Evolutionary conservation across 352 stramenopile species (phyloP), one percentile per base, ranked within the genome.

Genomic region (Pythium phragmitis): DNA sequence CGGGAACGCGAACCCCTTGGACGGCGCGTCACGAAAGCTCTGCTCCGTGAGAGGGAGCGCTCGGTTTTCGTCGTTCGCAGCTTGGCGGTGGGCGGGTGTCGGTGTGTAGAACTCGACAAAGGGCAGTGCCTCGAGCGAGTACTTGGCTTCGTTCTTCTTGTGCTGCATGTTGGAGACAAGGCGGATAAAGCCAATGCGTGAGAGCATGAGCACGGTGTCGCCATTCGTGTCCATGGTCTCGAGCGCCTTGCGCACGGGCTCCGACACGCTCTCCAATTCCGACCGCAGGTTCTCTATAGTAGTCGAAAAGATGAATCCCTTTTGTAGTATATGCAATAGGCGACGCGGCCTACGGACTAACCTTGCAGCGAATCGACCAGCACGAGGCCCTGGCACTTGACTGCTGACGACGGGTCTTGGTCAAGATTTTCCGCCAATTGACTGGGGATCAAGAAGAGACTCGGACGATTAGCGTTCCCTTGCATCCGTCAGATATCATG

Each of bases 321-420:
- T n/a, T n/a, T n/a, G n/a, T n/a, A n/a, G n/a, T n/a, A n/a, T n/a
- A n/a, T n/a, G n/a, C n/a, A n/a, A n/a, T 17, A 43, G 37, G 4
- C n/a, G 26, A 33, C 19, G 14, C 1, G 26, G 6, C 34, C 26
- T 28, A 7, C 39, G 14, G 8, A 53, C 14, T 3, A 33, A 85
- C 78, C 78, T 65, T 92, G 72, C 16, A 91, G 67, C 3, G 79
- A 75, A 36, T 93, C 84, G 6, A 93, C 79, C 7, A 93, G 63
- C n/a, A 93, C 84, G 3, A 93, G 62, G 0, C 84, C 84, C 33
- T 85, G 52, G 62, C 81, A 90, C 39, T 75, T 75, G 13, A 69
- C 14, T 3, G 52, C 37, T 11, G 60, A 67, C 8, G 47, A 61
- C 14, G 59, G 33, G 7, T 51, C 28, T n/a, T 78, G 63, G 37